Base-by-base conservation (phyloP, 1,284 basidiomycete species). In the Phylloporus sp. region DNA sequence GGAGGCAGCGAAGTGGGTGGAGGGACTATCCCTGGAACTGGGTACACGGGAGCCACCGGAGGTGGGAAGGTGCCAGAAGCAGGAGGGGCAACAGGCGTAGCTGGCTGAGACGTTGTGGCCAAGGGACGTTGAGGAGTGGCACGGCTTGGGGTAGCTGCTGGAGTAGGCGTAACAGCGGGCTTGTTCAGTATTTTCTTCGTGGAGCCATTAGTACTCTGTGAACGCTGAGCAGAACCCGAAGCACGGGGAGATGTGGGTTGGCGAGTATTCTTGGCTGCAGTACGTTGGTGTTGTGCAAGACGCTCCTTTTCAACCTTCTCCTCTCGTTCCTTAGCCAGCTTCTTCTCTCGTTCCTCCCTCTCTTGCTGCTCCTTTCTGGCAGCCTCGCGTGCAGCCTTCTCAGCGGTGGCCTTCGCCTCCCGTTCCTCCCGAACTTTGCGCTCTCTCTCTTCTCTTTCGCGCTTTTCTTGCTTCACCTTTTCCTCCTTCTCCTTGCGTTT, bases 401-500 rank as follows among this genome's bases (percentile, higher is more conserved):
- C 84, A 58, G 78, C 78, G 64, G 82, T 79, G 50, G 75, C 75
- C 70, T 84, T 85, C 17, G 82, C 84, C 69, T 86, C 79, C 24
- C 82, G 81, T 70, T 89, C 87, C 67, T 85, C 84, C 69, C 84
- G 85, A 29, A 76, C 80, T 73, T 85, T 86, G 58, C 84, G 80
- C 65, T 87, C 87, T 65, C 76, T 80, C 69, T 89, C 87, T 72
- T 91, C 90, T 65, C 82, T 83, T 71, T 91, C 91, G 58, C 84
- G 84, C 57, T 85, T 81, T 70, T 92, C 89, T 58, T 82, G 82
- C 74, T 83, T 89, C 42, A 73, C 76, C 69, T 80, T 88, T 71
- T 93, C 91, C 69, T 91, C 89, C 68, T 82, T 84, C 70, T 90
- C 84, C 69, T 83, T 85, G 47, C 83, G 84, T 68, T 83, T 79